Base-by-base conservation (phyloP, 768 basidiomycete genomes). In the Tulasnella sp. region DNA sequence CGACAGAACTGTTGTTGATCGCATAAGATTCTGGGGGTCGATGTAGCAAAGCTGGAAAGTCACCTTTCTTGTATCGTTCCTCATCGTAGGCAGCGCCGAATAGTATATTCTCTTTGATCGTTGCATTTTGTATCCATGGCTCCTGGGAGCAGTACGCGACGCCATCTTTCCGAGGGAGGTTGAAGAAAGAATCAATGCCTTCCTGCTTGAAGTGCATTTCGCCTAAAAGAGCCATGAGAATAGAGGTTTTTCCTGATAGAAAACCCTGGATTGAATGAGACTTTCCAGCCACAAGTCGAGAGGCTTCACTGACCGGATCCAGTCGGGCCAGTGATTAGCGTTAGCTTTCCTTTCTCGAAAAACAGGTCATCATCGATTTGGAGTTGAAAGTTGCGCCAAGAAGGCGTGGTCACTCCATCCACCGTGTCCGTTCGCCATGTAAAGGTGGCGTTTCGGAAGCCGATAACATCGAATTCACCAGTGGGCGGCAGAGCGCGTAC, bases 81-180 rank as follows among this genome's bases (percentile, higher is more conserved):
- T 73, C 70, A 34, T 78, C 71, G 57, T 69, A 77, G 2, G 71
- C 63, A 5, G 71, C 64, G 0, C 76, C 75, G 62, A 80, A 80
- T 17, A 79, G 58, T 52, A 80, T 77, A 60, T 80, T 80, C 19
- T 75, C 71, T n/a, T 72, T 74, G 55, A 88, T 85, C 0, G 85
- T 87, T 60, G 84, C 85, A 63, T 88, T 90, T 68, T 83, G 79
- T 2, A 90, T 82, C 87, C 87, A 93, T 3, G 85, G 81, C 66
- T 90, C 87, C 68, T 93, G 89, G 2, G 84, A 83, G 4, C 84
- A 84, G 67, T 87, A 90, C 1, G 87, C 82, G 41, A 92, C 76
- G 4, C 88, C 87, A 1, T 75, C 75, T 2, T 71, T 72, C 2
- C 86, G 73, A 24, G 88, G 87, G 4, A 91, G 76, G 62, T 79